phyloP scores from a whole-genome alignment of 176 grass and related monocot genomes.

The Secale cereale region DNA sequence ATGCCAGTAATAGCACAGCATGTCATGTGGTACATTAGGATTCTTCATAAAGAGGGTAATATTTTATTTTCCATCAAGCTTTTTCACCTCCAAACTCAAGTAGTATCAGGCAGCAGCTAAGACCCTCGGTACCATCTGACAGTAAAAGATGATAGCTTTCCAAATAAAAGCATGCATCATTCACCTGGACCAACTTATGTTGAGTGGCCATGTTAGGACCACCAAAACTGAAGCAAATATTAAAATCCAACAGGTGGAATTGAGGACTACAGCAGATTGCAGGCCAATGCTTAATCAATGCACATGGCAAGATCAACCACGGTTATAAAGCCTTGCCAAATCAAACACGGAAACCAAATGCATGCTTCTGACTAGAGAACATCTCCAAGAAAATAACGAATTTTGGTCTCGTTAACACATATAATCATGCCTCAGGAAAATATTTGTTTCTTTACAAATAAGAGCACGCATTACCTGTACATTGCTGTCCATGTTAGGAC shows the following conservation, averaged over 20 bases:
- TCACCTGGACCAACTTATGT: not conserved
- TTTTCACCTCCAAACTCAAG: slow-evolving; percentile 1
- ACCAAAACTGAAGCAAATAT: not conserved
- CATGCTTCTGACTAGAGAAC: not conserved
- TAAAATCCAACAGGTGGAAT: not conserved
- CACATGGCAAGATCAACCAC: not conserved
- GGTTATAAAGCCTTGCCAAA: not conserved
- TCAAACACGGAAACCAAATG: not conserved
- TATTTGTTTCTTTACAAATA: not conserved
- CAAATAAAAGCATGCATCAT: not conserved
- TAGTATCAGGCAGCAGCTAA: not conserved
- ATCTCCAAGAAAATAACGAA: not conserved
- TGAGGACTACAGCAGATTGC: not conserved
- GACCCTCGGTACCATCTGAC: not conserved
- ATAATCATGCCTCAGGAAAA: not conserved
- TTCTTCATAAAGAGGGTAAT: not conserved
- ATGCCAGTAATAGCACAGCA: slow-evolving; percentile 5
- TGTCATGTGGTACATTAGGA: not conserved
- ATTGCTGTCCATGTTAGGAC: not conserved
- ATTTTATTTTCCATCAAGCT: not conserved
- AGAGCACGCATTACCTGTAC: not conserved
- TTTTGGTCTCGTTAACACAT: not conserved
- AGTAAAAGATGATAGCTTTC: not conserved
- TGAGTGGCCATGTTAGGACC: not conserved
- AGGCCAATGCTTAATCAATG: not conserved